Conservation (phyloP, 768 basidiomycete genomes). For the Suillus decipiens region DNA sequence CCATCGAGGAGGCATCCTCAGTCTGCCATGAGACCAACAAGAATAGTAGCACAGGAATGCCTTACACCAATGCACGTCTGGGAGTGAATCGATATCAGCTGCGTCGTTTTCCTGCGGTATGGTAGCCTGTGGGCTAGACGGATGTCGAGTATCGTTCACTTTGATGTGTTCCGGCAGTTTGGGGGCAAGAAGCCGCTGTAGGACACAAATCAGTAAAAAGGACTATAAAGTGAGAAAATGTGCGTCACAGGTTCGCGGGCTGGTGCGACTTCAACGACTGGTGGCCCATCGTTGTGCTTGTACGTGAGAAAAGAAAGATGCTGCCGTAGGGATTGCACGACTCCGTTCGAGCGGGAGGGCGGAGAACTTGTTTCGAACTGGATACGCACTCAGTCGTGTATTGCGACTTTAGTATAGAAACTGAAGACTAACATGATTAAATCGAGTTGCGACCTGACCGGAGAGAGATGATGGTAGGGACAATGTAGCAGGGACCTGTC, state of each 20-base stretch:
- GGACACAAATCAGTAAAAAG: too few species aligned
- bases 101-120: background rate
- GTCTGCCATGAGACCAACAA: background rate
- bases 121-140: background rate
- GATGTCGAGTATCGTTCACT: too few species aligned
- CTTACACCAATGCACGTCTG: background rate
- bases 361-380: background rate
- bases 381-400: background rate
- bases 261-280: background rate
- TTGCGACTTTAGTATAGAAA: background rate
- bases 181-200: too few species aligned
- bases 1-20: conserved; percentile 1
- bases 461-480: background rate
- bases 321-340: background rate
- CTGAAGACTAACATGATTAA: background rate
- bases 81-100: background rate
- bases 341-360: background rate
- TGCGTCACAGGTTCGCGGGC: background rate
- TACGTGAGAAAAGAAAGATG: background rate
- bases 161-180: too few species aligned
- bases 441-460: background rate
- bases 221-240: background rate
- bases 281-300: background rate
- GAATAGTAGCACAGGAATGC: background rate
- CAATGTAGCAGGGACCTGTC: too few species aligned